Conservation (phyloP, 2,329 filamentous ascomycete genomes). For the Lasiodiplodia citricola region DNA sequence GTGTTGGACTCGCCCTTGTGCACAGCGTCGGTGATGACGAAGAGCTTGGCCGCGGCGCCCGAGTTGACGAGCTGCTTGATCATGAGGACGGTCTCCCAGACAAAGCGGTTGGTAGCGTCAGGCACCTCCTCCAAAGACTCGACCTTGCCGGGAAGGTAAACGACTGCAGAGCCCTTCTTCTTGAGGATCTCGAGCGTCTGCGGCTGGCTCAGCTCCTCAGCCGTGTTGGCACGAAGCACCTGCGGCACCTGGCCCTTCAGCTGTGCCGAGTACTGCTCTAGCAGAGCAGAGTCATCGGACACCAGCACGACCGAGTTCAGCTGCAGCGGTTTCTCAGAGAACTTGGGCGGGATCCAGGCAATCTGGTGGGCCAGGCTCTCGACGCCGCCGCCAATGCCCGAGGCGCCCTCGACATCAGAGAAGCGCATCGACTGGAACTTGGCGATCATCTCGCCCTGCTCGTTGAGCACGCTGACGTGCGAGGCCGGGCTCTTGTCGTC, state of each 20-base stretch:
- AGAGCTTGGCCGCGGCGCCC: constrained; percentile 33
- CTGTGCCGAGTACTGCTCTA: constrained; percentile 31
- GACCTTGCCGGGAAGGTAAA: constrained; percentile 31
- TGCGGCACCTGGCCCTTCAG: constrained; percentile 28
- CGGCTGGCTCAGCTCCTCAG: constrained; percentile 4
- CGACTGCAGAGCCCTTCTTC: constrained; percentile 28
- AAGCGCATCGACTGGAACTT: constrained; percentile 46
- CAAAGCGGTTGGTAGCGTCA: constrained; percentile 30
- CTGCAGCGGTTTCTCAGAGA: constrained; percentile 39
- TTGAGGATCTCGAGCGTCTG: constrained; percentile 21
- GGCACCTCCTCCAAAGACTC: constrained; percentile 26
- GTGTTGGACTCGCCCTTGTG: constrained; percentile 35
- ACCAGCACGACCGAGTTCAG: constrained; percentile 37
- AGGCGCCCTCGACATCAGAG: constrained; percentile 46
- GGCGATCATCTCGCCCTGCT: constrained; percentile 39
- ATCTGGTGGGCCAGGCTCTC: constrained; percentile 45
- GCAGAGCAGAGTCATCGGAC: constrained; percentile 31
- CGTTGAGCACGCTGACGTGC: constrained; percentile 38
- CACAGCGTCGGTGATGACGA: constrained; percentile 38
- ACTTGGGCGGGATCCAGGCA: constrained; percentile 45
- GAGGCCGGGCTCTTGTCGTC: constrained; percentile 36
- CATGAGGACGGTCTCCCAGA: constrained; percentile 33
- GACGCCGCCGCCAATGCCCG: constrained; percentile 31
- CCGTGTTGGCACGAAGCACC: neutral
- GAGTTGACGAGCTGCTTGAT: constrained; percentile 30